Evolutionary conservation across 75 land plant species (phyloP), one percentile per base, ranked within the genome.

Genomic region (Azolla pinnata): DNA sequence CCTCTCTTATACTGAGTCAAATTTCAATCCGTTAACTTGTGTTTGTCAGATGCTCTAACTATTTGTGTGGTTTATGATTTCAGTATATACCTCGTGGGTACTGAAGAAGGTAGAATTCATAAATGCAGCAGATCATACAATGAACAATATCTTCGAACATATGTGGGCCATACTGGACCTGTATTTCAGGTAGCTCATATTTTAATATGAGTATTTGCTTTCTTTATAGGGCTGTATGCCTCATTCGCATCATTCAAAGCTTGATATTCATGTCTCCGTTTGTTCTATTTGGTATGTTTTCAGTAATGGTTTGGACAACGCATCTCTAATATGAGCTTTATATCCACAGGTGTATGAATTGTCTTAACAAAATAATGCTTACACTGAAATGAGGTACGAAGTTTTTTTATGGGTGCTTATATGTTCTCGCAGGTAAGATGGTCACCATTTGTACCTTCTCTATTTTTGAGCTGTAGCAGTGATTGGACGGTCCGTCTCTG

Each of bases 401-500:
- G 32, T 24, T 19, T 33, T 4, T 59, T 17, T 59, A 59, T 59
- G 61, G 27, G 7, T n/a, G 33, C 12, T 10, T 18, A 12, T 23
- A 31, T 55, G 9, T 2, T 47, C 18, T 16, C 35, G 44, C 63
- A 73, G 75, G 75, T 73, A 16, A 52, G 70, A 55, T 73, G 75
- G 75, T 66, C 69, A 3, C 66, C 70, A 12, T 65, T 66, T 62
- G 4, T 73, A 55, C 57, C 70, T 31, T 60, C 62, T 29, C 19
- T 73, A 40, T 73, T 73, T 55, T 46, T 73, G 32, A 73, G 75
- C 59, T 73, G 75, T 30, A 73, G 75, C 56, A 60, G 65, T 40
- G 75, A 73, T 33, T 73, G 75, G 75, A 73, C 69, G 42, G 75
- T 73, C 27, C 57, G 75, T 7, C 70, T 73, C 33, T 73, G 75